Percentiles rank a stretch among this genome's conserved stretches.
Evolutionary conservation across 1,139 yeast genomes (phyloP).

Genomic region (Diutina neorugosa): DNA sequence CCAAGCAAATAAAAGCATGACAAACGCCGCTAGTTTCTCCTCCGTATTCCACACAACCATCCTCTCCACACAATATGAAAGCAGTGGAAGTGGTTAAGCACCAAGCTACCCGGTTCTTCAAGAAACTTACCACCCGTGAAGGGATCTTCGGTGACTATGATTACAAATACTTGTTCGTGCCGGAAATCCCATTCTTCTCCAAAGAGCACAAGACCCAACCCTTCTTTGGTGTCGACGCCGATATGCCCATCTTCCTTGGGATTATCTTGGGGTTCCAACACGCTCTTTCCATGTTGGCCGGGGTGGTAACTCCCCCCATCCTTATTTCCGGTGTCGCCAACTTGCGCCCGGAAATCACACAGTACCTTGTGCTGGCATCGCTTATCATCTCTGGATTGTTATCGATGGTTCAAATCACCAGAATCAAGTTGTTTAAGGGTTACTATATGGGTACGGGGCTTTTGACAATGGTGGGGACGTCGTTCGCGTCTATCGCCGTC

Average conservation of each 20-base stretch:
- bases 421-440: constrained; percentile 63
- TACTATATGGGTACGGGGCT: constrained; percentile 72
- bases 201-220: constrained; percentile 49
- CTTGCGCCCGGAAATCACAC: constrained; percentile 34
- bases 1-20: neutral
- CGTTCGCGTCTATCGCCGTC: constrained; percentile 78
- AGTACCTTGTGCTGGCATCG: constrained; percentile 69
- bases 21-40: neutral
- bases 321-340: constrained; percentile 53
- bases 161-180: constrained; percentile 65
- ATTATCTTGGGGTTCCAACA: constrained; percentile 76
- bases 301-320: constrained; percentile 75
- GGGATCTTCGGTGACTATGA: constrained; percentile 80
- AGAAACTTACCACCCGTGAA: constrained; percentile 21
- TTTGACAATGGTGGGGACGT: constrained; percentile 83
- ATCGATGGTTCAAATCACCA: constrained; percentile 69
- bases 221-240: constrained; percentile 67
- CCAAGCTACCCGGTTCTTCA: neutral
- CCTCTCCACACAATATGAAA: neutral
- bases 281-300: constrained; percentile 82
- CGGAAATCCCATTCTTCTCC: constrained; percentile 57
- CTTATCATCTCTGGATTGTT: constrained; percentile 66
- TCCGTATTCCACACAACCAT: neutral
- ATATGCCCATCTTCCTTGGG: constrained; percentile 70
- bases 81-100: neutral